Conservation (phyloP, 768 basidiomycete genomes). For the Neoboletus brunneissimus region DNA sequence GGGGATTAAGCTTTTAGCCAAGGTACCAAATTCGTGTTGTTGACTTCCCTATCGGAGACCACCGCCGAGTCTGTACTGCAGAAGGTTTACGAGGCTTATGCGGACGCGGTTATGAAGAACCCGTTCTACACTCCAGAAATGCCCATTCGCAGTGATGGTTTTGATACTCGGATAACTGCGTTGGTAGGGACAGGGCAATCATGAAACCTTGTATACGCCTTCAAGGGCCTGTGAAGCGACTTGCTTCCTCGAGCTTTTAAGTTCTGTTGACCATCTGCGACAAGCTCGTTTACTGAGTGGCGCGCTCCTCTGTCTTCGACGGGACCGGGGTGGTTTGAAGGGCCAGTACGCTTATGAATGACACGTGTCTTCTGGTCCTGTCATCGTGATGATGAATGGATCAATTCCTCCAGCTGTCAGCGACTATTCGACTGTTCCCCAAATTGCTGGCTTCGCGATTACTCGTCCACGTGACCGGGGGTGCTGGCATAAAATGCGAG, state of each 20-base stretch:
- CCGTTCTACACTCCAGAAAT: constrained; percentile 99
- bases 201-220: constrained; percentile 9
- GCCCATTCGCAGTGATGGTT: constrained; percentile 91
- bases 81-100: constrained; percentile 89
- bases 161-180: constrained; percentile 68
- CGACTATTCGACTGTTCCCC: background rate
- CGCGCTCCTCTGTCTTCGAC: background rate
- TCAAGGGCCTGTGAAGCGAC: background rate
- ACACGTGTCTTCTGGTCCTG: background rate
- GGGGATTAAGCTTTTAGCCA: constrained; percentile 1
- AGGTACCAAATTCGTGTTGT: constrained; percentile 96
- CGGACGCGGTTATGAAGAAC: constrained; percentile 98
- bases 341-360: background rate
- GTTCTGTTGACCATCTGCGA: background rate
- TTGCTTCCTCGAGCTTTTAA: background rate
- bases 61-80: constrained; percentile 70
- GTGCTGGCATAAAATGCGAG: constrained; percentile 12
- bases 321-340: background rate
- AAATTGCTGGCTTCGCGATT: background rate
- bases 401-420: background rate
- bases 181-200: constrained; percentile 48
- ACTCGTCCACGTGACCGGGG: constrained; percentile 21
- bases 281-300: background rate
- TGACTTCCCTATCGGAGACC: constrained; percentile 77
- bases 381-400: background rate